Evolutionary conservation across 2,329 filamentous ascomycete genomes (phyloP).

Genomic region (Aphanocladium album): DNA sequence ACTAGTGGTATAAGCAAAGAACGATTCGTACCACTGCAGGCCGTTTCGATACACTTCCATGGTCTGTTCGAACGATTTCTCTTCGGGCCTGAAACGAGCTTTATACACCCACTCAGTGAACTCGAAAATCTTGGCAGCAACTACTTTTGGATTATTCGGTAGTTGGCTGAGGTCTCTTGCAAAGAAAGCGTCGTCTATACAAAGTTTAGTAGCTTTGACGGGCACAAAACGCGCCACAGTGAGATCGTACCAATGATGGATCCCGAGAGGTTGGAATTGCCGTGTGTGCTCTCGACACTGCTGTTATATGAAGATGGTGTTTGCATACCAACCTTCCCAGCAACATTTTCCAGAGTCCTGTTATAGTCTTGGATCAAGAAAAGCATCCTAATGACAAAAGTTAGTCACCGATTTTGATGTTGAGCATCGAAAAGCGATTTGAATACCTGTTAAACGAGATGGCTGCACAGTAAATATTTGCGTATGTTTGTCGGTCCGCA

Average conservation of each 20-base stretch:
- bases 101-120: slow-evolving; percentile 5
- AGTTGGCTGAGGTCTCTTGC: not conserved
- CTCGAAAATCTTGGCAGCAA: slow-evolving; percentile 8
- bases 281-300: not conserved
- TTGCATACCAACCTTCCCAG: not conserved
- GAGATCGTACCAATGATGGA: not conserved
- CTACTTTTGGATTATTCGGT: not conserved
- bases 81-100: not conserved
- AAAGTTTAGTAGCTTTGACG: not conserved
- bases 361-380: not conserved
- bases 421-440: not conserved
- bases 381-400: not conserved
- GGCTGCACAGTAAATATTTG: not conserved
- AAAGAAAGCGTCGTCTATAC: not conserved
- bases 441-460: slow-evolving; percentile 8
- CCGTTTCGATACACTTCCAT: not conserved
- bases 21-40: slow-evolving; percentile 4
- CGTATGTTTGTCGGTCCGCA: not conserved
- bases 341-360: not conserved
- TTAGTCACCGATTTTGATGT: not conserved
- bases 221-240: too few species aligned
- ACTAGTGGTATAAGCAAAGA: slow-evolving; percentile 3
- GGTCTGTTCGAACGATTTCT: not conserved
- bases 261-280: not conserved
- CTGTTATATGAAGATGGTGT: not conserved